Conservation (phyloP, 495 filamentous ascomycete species). For the Penicillium taxi region DNA sequence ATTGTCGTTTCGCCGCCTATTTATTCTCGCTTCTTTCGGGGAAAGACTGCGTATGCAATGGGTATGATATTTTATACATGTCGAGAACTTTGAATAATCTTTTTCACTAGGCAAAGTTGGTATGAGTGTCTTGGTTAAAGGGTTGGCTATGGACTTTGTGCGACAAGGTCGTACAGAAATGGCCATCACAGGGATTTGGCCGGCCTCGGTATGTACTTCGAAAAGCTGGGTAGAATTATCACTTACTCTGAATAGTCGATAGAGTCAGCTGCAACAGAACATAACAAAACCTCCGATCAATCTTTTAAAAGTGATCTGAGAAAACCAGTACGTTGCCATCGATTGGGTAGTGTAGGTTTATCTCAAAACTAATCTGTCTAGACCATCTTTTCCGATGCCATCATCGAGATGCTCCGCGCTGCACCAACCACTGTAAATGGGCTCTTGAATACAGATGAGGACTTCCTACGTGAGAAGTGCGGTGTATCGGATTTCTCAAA, state of each 20-base stretch:
- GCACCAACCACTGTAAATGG: constrained; percentile 59
- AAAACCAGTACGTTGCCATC: constrained; percentile 42
- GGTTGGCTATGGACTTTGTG: constrained; percentile 75
- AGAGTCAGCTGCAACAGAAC: constrained; percentile 63
- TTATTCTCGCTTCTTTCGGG: constrained; percentile 75
- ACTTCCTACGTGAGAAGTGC: constrained; percentile 61
- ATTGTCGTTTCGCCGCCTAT: constrained; percentile 81
- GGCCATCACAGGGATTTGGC: constrained; percentile 80
- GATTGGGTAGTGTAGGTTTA: background rate
- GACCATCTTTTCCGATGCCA: constrained; percentile 72
- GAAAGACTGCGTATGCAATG: constrained; percentile 83
- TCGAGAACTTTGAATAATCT: background rate
- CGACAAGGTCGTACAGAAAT: constrained; percentile 56
- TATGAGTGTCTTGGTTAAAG: constrained; percentile 76
- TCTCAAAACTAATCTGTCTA: constrained; percentile 6
- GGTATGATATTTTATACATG: constrained; percentile 31
- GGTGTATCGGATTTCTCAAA: constrained; percentile 65
- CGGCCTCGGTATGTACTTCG: constrained; percentile 51
- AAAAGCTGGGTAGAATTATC: background rate
- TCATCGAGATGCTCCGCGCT: constrained; percentile 63
- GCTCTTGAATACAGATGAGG: constrained; percentile 67
- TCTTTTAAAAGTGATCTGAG: constrained; percentile 48
- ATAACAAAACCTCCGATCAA: constrained; percentile 30
- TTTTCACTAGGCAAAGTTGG: constrained; percentile 53
- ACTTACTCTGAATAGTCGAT: no score